Percentiles rank a stretch among this genome's conserved stretches.
phyloP scores from a whole-genome alignment of 345 rosid genomes.

The Clarkia xantiana region DNA sequence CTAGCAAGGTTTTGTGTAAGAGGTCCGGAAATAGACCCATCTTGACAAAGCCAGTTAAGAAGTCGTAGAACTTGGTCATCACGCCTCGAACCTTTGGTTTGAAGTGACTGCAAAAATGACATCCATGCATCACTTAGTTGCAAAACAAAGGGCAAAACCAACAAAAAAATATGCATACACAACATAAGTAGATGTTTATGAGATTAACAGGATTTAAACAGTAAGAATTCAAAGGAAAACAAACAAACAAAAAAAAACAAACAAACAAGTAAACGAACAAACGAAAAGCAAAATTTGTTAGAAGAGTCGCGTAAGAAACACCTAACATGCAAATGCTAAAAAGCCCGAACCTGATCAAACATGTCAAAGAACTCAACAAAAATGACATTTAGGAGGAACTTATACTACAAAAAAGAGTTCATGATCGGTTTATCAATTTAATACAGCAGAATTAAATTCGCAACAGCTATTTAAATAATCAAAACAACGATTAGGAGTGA shows the following conservation, averaged over 20 bases:
- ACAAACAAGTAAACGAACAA: too few species aligned
- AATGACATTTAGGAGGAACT: neutral
- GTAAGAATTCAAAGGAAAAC: too few species aligned
- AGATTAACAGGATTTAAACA: too few species aligned
- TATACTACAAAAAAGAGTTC: neutral
- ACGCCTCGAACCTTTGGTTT: conserved; percentile 37
- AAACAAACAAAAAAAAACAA: too few species aligned
- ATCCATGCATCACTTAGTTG: too few species aligned
- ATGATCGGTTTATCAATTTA: neutral
- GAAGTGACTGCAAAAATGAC: conserved; percentile 30
- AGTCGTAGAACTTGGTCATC: conserved; percentile 41
- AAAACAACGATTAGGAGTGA: neutral
- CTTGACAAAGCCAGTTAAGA: conserved; percentile 59
- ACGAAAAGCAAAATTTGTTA: too few species aligned
- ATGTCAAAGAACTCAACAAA: too few species aligned
- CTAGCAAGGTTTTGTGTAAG: conserved; percentile 30
- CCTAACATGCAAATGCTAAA: too few species aligned
- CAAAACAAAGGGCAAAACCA: too few species aligned
- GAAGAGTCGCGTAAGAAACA: too few species aligned
- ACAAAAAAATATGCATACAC: neutral
- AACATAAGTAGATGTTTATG: neutral
- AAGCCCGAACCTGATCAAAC: too few species aligned
- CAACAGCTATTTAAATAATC: neutral
- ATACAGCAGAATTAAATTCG: neutral
- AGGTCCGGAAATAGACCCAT: conserved; percentile 40